Conservation (phyloP, 495 filamentous ascomycete species). For the Beverwykella pulmonaria region DNA sequence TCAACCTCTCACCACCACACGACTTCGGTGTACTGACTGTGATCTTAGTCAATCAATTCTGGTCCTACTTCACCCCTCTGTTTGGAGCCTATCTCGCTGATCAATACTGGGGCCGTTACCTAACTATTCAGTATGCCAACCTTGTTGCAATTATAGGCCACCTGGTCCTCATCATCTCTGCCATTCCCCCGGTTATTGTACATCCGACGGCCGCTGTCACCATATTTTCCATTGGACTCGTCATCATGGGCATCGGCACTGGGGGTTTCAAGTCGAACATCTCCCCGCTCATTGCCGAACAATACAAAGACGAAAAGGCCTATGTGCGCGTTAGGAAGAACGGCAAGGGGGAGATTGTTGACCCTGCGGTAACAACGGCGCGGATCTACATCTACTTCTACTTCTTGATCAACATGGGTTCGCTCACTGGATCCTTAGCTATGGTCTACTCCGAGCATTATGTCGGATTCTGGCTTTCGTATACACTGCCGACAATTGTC, state of each 20-base stretch:
- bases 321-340: slow-evolving; percentile 23
- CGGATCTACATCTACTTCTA: slow-evolving; percentile 66
- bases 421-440: slow-evolving; percentile 55
- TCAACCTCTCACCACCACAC: not conserved
- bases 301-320: slow-evolving; percentile 49
- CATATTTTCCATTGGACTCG: slow-evolving; percentile 62
- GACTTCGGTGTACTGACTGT: not conserved
- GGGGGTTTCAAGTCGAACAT: slow-evolving; percentile 67
- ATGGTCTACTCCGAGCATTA: slow-evolving; percentile 73
- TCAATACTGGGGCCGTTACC: slow-evolving; percentile 68
- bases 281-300: slow-evolving; percentile 62
- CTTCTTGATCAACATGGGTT: slow-evolving; percentile 70
- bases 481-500: slow-evolving; percentile 31
- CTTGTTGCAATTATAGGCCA: slow-evolving; percentile 66
- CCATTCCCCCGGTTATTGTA: slow-evolving; percentile 63
- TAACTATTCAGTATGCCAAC: slow-evolving; percentile 64
- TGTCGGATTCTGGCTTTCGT: slow-evolving; percentile 71
- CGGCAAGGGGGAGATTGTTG: slow-evolving; percentile 62
- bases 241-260: slow-evolving; percentile 66
- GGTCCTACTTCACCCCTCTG: slow-evolving; percentile 72
- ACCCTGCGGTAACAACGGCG: slow-evolving; percentile 63
- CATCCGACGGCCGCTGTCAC: slow-evolving; percentile 56
- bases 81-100: slow-evolving; percentile 73
- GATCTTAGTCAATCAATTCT: slow-evolving; percentile 64
- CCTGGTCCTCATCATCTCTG: slow-evolving; percentile 64